Conservation (phyloP, 2,329 filamentous ascomycete species). For the Fusarium sp. region DNA sequence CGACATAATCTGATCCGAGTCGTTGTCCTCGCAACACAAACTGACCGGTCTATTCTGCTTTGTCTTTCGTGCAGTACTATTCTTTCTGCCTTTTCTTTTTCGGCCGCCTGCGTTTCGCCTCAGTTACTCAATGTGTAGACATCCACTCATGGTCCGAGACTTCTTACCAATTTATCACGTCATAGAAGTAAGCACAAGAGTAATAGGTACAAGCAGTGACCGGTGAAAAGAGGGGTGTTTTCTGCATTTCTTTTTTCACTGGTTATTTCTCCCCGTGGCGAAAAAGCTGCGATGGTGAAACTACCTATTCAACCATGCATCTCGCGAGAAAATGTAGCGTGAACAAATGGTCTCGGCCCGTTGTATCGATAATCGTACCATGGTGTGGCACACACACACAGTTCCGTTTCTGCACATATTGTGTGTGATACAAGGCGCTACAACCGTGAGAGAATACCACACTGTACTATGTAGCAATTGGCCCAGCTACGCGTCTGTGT, state of each 20-base stretch:
- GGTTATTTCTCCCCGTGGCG: not conserved
- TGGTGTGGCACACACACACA: not conserved
- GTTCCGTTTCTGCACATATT: not conserved
- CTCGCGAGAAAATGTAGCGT: not conserved
- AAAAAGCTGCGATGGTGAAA: not conserved
- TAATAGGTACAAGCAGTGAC: not conserved
- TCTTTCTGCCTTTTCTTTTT: not conserved
- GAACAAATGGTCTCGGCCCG: not conserved
- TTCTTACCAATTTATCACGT: slow-evolving; percentile 17
- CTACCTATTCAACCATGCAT: not conserved
- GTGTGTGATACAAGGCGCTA: not conserved
- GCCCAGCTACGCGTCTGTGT: not conserved
- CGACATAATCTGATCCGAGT: not conserved
- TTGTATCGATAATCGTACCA: not conserved
- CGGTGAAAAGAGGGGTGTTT: slow-evolving; percentile 9
- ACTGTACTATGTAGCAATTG: slow-evolving; percentile 5
- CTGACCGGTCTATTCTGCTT: not conserved
- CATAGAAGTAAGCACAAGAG: slow-evolving; percentile 27
- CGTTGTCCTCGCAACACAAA: not conserved
- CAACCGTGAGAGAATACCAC: not conserved
- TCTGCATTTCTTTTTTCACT: not conserved
- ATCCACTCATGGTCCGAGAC: not conserved
- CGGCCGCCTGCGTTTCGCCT: not conserved
- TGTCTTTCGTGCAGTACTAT: not conserved
- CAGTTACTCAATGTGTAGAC: not conserved